These are phyloP conservation scores for Multifurca ochricompacta DNA, from an alignment of 768 basidiomycete genomes.

Conservation along the genomic window DNA sequence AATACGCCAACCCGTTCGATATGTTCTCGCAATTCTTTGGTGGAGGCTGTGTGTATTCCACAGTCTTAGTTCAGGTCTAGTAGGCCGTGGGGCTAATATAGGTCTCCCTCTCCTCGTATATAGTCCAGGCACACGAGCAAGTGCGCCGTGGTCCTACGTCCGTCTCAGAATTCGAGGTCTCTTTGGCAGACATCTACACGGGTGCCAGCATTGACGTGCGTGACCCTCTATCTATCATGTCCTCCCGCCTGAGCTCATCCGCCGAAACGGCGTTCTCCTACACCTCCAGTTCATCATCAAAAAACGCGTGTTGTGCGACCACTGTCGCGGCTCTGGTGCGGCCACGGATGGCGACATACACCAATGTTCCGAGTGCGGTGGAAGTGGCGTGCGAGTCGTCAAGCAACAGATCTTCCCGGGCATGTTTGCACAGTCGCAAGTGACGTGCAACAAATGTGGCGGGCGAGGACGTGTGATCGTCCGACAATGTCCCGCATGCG, in stretches of 20 bases:
- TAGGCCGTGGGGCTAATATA: not conserved
- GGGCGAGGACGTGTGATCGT: slow-evolving; percentile 78
- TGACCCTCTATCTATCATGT: slow-evolving; percentile 7
- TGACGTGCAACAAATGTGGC: slow-evolving; percentile 73
- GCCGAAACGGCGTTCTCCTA: not conserved
- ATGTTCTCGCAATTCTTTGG: slow-evolving; percentile 93
- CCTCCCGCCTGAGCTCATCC: not conserved
- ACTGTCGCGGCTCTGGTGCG: slow-evolving; percentile 93
- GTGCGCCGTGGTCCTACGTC: slow-evolving; percentile 68
- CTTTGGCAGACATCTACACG: slow-evolving; percentile 80
- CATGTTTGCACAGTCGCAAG: slow-evolving; percentile 87
- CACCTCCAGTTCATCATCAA: slow-evolving; percentile 75
- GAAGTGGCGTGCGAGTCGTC: slow-evolving; percentile 75
- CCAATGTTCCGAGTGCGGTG: slow-evolving; percentile 76
- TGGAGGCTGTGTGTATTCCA: slow-evolving; percentile 50
- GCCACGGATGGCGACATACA: slow-evolving; percentile 84
- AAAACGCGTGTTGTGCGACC: slow-evolving; percentile 90
- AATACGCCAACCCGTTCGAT: slow-evolving; percentile 83
- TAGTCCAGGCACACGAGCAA: slow-evolving; percentile 49
- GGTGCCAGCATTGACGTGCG: slow-evolving; percentile 79
- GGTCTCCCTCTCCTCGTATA: not conserved
- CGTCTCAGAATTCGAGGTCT: slow-evolving; percentile 77
- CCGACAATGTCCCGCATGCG: slow-evolving; percentile 74
- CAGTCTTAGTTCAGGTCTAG: not conserved
- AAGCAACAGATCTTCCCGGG: slow-evolving; percentile 96